Evolutionary conservation across 1,284 basidiomycete species (phyloP).

Genomic region (Tranzscheliella williamsii): DNA sequence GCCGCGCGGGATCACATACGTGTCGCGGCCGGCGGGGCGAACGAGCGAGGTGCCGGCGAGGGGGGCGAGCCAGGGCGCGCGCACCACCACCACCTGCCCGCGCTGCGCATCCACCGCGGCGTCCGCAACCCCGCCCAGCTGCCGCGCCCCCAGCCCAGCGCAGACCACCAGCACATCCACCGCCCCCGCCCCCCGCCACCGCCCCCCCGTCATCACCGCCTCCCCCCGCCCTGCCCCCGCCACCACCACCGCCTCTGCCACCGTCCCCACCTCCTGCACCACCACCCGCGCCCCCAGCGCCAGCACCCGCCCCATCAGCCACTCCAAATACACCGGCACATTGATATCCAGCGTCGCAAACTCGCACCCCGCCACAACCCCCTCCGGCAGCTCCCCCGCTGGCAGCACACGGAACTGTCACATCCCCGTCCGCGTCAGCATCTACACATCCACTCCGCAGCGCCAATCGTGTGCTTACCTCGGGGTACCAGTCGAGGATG

Average conservation of each 20-base stretch:
- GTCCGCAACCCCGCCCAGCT: slow-evolving; percentile 28
- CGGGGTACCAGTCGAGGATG: slow-evolving; percentile 47
- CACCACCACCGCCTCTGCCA: slow-evolving; percentile 2
- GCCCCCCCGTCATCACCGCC: too few relatives aligned
- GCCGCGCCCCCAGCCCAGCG: slow-evolving; percentile 42
- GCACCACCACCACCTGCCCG: slow-evolving; percentile 48
- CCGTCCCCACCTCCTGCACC: slow-evolving; percentile 4
- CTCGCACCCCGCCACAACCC: slow-evolving; percentile 23
- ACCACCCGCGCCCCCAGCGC: slow-evolving; percentile 38
- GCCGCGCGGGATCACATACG: slow-evolving; percentile 49
- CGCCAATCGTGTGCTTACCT: slow-evolving; percentile 33
- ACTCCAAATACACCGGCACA: slow-evolving; percentile 44
- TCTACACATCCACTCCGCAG: too few relatives aligned
- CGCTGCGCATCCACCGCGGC: slow-evolving; percentile 32
- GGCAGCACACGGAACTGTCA: slow-evolving; percentile 28
- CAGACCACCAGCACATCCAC: slow-evolving; percentile 27
- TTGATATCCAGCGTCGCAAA: slow-evolving; percentile 48
- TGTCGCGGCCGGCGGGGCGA: slow-evolving; percentile 24
- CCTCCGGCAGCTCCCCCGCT: slow-evolving; percentile 2
- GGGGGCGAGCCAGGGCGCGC: slow-evolving; percentile 43
- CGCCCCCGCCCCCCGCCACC: not conserved
- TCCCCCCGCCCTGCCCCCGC: not conserved
- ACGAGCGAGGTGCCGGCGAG: not conserved
- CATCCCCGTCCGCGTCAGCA: too few relatives aligned
- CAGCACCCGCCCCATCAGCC: slow-evolving; percentile 30